A percentile compares a stretch with the other conserved stretches of the same genome.
Evolutionary conservation across 768 basidiomycete genomes (phyloP).

Genomic region (Tricholomella constricta): DNA sequence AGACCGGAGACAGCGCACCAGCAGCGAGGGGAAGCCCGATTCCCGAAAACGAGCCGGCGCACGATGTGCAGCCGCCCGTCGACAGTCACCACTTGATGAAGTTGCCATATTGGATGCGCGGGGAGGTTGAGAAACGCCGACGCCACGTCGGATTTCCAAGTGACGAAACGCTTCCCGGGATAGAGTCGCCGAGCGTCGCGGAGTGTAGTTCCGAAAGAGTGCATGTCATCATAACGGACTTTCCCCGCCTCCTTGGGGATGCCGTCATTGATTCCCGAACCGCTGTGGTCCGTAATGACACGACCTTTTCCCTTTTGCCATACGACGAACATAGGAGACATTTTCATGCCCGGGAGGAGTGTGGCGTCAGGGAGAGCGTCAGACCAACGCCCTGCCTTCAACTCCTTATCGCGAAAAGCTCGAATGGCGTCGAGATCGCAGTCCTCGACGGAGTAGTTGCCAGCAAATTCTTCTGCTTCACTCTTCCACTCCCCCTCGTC

Average conservation of each 20-base stretch:
- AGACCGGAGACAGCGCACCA: conserved; percentile 20
- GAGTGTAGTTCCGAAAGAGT: conserved; percentile 14
- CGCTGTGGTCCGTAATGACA: conserved; percentile 24
- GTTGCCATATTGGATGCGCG: conserved; percentile 35
- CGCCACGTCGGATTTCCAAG: no score
- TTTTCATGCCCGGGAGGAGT: conserved; percentile 15
- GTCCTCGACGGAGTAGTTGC: conserved; percentile 4
- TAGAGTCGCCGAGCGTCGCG: neutral
- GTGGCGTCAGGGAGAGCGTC: neutral
- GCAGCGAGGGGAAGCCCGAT: conserved; percentile 21
- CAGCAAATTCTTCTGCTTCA: neutral
- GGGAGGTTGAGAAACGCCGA: conserved; percentile 34
- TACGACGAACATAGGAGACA: conserved; percentile 20
- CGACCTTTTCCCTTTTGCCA: conserved; percentile 22
- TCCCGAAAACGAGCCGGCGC: conserved; percentile 30
- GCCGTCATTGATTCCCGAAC: conserved; percentile 20
- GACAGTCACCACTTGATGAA: conserved; percentile 30
- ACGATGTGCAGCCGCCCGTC: conserved; percentile 26
- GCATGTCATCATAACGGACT: conserved; percentile 26
- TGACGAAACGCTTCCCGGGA: conserved; percentile 9
- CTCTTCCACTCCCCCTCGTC: neutral
- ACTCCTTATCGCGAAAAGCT: conserved; percentile 10
- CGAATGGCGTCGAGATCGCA: conserved; percentile 1
- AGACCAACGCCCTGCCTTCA: conserved; percentile 3
- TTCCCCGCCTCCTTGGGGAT: conserved; percentile 20